Base-by-base conservation (phyloP, 192 early-diverging fungal species). In the Backusella australiensis region DNA sequence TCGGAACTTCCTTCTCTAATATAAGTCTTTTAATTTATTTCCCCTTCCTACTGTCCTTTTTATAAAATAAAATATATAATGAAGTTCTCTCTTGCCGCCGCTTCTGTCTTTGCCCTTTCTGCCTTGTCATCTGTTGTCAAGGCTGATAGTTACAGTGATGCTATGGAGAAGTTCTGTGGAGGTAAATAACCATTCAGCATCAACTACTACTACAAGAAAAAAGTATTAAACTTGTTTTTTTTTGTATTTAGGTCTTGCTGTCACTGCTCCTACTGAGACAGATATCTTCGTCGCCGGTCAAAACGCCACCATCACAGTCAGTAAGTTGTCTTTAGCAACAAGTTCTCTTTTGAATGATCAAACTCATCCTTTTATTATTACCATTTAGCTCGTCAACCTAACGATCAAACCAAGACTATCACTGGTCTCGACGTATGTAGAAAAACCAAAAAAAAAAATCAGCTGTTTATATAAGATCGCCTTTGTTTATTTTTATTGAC, bases 361-460 rank as follows among this genome's bases (percentile, higher is more conserved):
- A 23, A 23, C n/a, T 42, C 8, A 39, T 44, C 9, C 46, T 68
- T 23, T 34, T 34, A 34, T 67, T 42, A 1, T 69, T 44, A 21
- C 23, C 21, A 26, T 42, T 49, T 65, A 77, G 75, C 67, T 41
- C 67, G 75, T 53, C 67, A 44, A 8, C 72, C 77, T 74, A 73
- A 78, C 29, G 35, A 68, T 12, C 77, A 69, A 19, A 34, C 7
- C 9, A 78, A 78, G 72, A 42, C 71, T n/a, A 67, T 78, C 34
- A 78, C 77, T 23, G 77, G 77, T 70, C 72, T 78, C 32, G 77
- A 78, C 56, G 66, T 76, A 69, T 63, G 72, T 39, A 39, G 21
- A 67, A 29, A 11, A 29, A 23, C 12, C 26, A 59, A 63, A 63
- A 63, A 59, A 63, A 59, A 59, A 63, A 63, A 26, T 63, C 56